phyloP scores from a whole-genome alignment of 1,284 basidiomycete species.

The Ganoderma lucidum region DNA sequence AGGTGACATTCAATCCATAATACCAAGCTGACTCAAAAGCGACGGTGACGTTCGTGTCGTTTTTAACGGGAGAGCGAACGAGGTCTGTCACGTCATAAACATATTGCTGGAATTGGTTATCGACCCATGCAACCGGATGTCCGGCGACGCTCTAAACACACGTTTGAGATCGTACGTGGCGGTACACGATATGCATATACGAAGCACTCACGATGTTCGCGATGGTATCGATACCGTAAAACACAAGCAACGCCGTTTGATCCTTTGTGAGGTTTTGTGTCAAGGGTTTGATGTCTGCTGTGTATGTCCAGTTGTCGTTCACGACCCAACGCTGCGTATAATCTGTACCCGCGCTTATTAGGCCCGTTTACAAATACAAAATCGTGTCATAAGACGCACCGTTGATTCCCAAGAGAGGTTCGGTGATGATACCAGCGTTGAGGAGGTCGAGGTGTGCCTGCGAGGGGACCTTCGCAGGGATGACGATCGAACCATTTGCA shows the following conservation, averaged over 20 bases:
- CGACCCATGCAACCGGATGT: conserved; percentile 61
- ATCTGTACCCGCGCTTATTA: conserved; percentile 44
- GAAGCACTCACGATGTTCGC: conserved; percentile 53
- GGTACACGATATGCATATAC: neutral
- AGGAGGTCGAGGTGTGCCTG: conserved; percentile 63
- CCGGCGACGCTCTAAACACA: conserved; percentile 54
- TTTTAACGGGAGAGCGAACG: conserved; percentile 41
- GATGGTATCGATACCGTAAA: conserved; percentile 67
- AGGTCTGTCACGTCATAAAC: conserved; percentile 58
- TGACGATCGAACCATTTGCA: conserved; percentile 58
- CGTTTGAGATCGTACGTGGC: neutral
- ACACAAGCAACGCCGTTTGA: conserved; percentile 55
- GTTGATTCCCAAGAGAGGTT: conserved; percentile 63
- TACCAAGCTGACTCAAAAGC: conserved; percentile 60
- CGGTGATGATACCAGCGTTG: conserved; percentile 60
- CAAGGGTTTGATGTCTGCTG: conserved; percentile 59
- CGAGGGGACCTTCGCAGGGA: conserved; percentile 62
- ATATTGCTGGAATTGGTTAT: conserved; percentile 66
- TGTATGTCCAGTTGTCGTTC: conserved; percentile 70
- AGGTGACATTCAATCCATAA: conserved; percentile 61
- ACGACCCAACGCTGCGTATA: conserved; percentile 66
- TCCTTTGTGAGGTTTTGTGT: conserved; percentile 35
- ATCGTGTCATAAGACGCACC: conserved; percentile 40
- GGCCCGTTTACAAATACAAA: neutral
- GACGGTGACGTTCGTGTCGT: conserved; percentile 55